These are phyloP conservation scores for Protea cynaroides DNA, from an alignment of 164 flowering plant species.

Conservation along the genomic window DNA sequence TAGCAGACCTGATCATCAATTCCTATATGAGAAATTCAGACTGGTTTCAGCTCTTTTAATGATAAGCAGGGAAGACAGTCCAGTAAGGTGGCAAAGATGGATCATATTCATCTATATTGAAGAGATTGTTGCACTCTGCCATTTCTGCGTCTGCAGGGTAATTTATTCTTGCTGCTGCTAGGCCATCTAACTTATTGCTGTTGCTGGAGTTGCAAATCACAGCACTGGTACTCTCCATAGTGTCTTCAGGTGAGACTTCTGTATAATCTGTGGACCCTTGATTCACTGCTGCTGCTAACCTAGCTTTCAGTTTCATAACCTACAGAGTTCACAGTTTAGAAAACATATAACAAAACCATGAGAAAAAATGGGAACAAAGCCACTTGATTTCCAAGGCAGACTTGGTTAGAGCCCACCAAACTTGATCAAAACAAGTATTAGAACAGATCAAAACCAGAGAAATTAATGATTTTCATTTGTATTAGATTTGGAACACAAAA, in stretches of 20 bases:
- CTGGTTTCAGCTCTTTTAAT: not conserved
- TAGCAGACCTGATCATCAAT: no score
- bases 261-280: slow-evolving; percentile 38
- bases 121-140: slow-evolving; percentile 25
- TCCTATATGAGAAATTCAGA: no score
- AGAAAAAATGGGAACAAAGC: no score
- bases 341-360: not conserved
- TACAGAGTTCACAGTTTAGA: not conserved
- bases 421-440: no score
- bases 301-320: slow-evolving; percentile 23
- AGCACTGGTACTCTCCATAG: slow-evolving; percentile 49
- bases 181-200: slow-evolving; percentile 1
- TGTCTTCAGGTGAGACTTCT: slow-evolving; percentile 48
- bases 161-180: not conserved
- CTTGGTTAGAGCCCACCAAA: no score
- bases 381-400: no score
- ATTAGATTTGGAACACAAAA: no score
- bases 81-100: slow-evolving; percentile 14
- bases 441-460: no score
- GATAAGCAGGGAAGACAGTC: slow-evolving; percentile 13
- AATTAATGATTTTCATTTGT: no score
- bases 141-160: slow-evolving; percentile 13
- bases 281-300: slow-evolving; percentile 21
- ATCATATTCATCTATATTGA: slow-evolving; percentile 33
- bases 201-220: slow-evolving; percentile 15